These are phyloP conservation scores for Phytophthora megakarya DNA, from an alignment of 352 stramenopile species.

Conservation along the genomic window DNA sequence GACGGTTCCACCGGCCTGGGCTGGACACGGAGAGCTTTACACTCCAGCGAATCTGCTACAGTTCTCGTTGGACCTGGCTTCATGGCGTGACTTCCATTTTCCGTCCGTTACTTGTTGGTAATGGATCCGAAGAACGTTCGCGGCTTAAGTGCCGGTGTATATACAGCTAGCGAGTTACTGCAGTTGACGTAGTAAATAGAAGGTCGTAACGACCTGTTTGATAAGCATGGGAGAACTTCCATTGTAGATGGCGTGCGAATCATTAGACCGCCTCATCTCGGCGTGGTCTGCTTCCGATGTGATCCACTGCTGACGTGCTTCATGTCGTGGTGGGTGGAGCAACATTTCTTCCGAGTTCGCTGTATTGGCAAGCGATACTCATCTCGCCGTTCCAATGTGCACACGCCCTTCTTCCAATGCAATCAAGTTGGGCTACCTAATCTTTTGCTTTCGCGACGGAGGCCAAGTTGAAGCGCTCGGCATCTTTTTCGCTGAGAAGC, in stretches of 20 bases:
- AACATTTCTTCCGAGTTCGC: constrained; percentile 14
- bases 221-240: constrained; percentile 29
- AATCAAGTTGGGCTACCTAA: constrained; percentile 18
- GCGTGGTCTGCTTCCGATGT: constrained; percentile 12
- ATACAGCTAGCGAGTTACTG: constrained; percentile 10
- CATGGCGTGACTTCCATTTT: constrained; percentile 20
- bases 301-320: constrained; percentile 28
- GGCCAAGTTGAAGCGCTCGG: constrained; percentile 16
- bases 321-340: constrained; percentile 32
- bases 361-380: not conserved
- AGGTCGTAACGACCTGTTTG: constrained; percentile 26
- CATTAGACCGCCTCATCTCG: constrained; percentile 12
- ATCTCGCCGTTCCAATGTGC: constrained; percentile 17
- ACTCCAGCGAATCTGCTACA: not conserved
- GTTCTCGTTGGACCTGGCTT: constrained; percentile 1
- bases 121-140: constrained; percentile 33
- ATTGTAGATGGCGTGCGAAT: constrained; percentile 30
- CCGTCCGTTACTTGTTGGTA: constrained; percentile 24
- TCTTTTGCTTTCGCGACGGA: constrained; percentile 12
- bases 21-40: not conserved
- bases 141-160: constrained; percentile 23
- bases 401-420: constrained; percentile 19
- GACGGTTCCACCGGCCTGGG: constrained; percentile 7
- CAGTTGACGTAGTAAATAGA: not conserved
- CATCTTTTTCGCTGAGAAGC: constrained; percentile 14